Conservation (phyloP, 345 rosid genomes). For the Raphanus sativus region DNA sequence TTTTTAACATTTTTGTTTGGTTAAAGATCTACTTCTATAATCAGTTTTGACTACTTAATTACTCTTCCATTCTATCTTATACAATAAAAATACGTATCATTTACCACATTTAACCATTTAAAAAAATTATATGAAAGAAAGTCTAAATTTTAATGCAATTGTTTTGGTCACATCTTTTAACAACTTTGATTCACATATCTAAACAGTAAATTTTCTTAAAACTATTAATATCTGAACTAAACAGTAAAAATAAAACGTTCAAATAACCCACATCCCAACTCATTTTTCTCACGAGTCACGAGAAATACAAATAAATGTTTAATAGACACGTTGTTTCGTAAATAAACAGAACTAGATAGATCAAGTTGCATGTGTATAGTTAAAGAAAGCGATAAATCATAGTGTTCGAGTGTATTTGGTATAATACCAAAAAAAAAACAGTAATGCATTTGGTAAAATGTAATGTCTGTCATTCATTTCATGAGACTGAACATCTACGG, state of each 20-base stretch:
- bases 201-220: no score
- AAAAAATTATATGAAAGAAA: neutral
- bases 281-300: neutral
- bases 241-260: no score
- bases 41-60: neutral
- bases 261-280: neutral
- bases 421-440: neutral
- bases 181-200: neutral
- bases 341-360: neutral
- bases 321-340: neutral
- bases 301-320: neutral
- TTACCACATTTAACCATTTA: neutral
- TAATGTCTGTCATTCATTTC: constrained; percentile 15
- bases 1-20: neutral
- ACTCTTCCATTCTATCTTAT: neutral
- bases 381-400: neutral
- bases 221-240: no score
- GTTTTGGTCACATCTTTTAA: no score
- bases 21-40: neutral
- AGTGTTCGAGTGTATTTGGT: constrained; percentile 21
- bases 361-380: neutral
- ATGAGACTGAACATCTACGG: constrained; percentile 5
- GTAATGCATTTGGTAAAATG: constrained; percentile 23
- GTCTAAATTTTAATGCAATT: neutral
- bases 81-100: neutral